Base-by-base conservation (phyloP, 768 basidiomycete species). In the Auricularia auricula-judae region DNA sequence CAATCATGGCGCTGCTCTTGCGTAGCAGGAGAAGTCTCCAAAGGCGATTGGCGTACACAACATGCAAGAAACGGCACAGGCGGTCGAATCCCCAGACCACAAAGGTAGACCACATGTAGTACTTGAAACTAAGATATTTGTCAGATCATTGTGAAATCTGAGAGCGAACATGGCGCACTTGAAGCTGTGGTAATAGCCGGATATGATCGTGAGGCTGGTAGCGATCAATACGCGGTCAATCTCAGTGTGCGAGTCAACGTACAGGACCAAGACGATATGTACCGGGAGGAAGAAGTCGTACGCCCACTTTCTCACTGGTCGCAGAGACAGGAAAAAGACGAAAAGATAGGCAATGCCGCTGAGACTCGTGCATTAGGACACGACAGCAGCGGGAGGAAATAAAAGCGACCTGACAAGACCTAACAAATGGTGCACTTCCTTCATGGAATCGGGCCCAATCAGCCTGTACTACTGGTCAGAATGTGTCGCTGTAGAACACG, bases 11-110 rank as follows among this genome's bases (percentile, higher is more conserved):
- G 18, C 5, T 11, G 47, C 21, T 51, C 47, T 51, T 58, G 33
- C 18, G 33, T 8, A 36, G 63, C 14, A 36, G 2, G 35, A 23
- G 63, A 5, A 18, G 36, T 5, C 47, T 8, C 65, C 74, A 69
- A 51, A 71, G 34, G 60, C 69, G 68, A 72, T 78, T 80, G 68
- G 78, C 76, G 69, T 74, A 76, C 34, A 79, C 54, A 63, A 81
- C 68, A 51, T 80, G 76, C 47, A 70, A 51, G 61, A 72, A 65
- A 14, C 82, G 79, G 60, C 78, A 66, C 59, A 72, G 64, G 34
- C 81, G 77, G 69, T 83, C 82, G 63, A 81, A 69, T 12, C 71
- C 78, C 81, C 81, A 83, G 63, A 83, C 66, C 62, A 80, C 67
- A 63, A 81, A 71, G 23, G 75, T 75, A 16, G 81, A 79, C 80